Base-by-base conservation (phyloP, 2,329 filamentous ascomycete genomes). In the Alternaria panax region DNA sequence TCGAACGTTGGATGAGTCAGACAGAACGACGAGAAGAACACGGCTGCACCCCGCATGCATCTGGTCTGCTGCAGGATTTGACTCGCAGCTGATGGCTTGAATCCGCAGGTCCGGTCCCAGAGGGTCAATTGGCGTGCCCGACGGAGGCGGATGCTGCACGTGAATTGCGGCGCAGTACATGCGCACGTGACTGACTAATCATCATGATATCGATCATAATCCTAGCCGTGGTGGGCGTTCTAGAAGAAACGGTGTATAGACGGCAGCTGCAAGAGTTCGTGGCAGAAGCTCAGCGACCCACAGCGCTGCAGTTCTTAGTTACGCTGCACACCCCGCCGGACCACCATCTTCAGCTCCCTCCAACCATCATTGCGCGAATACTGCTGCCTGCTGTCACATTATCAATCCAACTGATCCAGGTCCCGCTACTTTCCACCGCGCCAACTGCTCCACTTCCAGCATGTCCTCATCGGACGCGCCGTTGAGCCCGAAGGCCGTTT, bases 401-500 rank as follows among this genome's bases (percentile, higher is more conserved):
- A 41, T 51, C 45, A 63, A 64, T 57, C 60, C 54, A 36, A 51
- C 52, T 48, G 41, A 51, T 36, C 40, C 16, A 24, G 22, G 28
- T 51, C n/a, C 43, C 45, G 30, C 57, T 56, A 18, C 40, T 38
- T 40, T 18, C 27, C 40, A 34, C 27, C 56, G 54, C 66, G 57
- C 51, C 48, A 65, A 56, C 65, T 57, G 55, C 56, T 57, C 60
- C 53, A 51, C 64, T 59, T 36, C 30, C 53, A 63, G 11, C 41
- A 53, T 63, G 56, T 63, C 59, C 28, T 51, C 54, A 24, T 54
- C 62, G 50, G 58, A 65, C 43, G 60, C 61, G 41, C 57, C 63
- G 48, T 56, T 66, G 58, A 62, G 46, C 47, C 65, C 71, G 43
- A 75, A 62, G 51, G 76, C 81, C 64, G 87, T 96, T 66, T 98